Base-by-base conservation (phyloP, 176 grass and related monocot species). In the Bolboschoenus planiculmis region DNA sequence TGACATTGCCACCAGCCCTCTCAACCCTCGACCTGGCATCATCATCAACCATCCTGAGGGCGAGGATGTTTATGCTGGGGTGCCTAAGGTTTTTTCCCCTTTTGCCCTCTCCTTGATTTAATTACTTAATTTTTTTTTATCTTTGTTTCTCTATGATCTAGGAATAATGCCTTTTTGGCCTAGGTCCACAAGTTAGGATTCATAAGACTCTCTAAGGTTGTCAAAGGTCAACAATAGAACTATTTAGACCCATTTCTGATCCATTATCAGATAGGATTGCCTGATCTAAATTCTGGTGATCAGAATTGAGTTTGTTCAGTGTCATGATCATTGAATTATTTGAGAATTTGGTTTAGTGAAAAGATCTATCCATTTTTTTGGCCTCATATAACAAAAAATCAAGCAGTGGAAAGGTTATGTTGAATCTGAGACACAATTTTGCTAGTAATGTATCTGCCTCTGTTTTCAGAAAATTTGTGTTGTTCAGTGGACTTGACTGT, bases 21-120 rank as follows among this genome's bases (percentile, higher is more conserved):
- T 88, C 71, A 98, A 98, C 64, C 96, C 90, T 2, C 85, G 92
- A 66, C 90, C 79, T 11, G 92, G 92, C 4, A 56, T 90, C 36
- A 88, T 95, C 79, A 98, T 98, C 46, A 98, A 98, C 85, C 85
- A 95, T 61, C 96, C 92, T 57, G 84, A 90, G 61, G 96, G 92
- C 0, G 20, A 88, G 84, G 80, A 95, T 78, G 96, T 95, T 44
- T 98, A 98, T 78, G 62, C 78, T 10, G 92, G 92, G n/a, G 92
- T 93, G 86, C 92, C 96, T 66, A 95, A 95, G 96, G 96, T 98
- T 87, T 42, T 85, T 36, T 31, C 42, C 42, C 9, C 18, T 43
- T 68, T 3, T 27, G 8, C 33, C 11, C 43, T 20, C 31, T 10
- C 29, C 71, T 68, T 74, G 30, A n/a, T 83, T 87, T 50, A 66